Percentiles rank a stretch among this genome's conserved stretches.
Conservation (phyloP, 169 alveolate species). For the Eimeria acervulina region DNA sequence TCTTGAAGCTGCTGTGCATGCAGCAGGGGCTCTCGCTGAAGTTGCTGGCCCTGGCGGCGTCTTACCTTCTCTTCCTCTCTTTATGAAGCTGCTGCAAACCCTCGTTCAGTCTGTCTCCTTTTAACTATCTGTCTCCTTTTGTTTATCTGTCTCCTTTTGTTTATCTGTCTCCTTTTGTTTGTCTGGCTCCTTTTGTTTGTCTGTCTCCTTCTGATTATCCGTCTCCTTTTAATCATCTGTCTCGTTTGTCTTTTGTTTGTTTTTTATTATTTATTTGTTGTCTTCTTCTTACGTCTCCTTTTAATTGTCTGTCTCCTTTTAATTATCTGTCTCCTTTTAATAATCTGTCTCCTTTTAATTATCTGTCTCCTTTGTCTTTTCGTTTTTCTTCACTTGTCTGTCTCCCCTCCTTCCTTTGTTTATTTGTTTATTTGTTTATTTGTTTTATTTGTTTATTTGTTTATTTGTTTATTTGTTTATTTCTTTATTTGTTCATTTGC, state of each 20-base stretch:
- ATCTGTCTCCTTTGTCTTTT: too few relatives aligned
- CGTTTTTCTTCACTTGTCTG: too few relatives aligned
- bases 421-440: too few relatives aligned
- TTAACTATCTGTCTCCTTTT: neutral
- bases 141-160: neutral
- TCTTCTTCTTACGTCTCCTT: neutral
- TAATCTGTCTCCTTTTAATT: too few relatives aligned
- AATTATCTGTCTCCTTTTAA: too few relatives aligned
- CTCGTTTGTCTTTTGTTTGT: neutral
- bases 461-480: too few relatives aligned
- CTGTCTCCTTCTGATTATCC: neutral
- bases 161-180: neutral
- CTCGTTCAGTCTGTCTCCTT: neutral
- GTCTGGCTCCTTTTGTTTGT: neutral
- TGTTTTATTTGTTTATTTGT: too few relatives aligned
- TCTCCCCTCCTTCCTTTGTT: too few relatives aligned
- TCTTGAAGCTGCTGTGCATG: slow-evolving; percentile 22
- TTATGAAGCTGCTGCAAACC: neutral
- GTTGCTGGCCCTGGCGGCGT: slow-evolving; percentile 14
- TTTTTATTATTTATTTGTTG: neutral
- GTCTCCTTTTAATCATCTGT: neutral
- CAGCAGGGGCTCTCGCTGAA: slow-evolving; percentile 19
- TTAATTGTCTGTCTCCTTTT: too few relatives aligned
- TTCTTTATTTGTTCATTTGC: too few relatives aligned
- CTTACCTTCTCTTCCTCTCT: neutral